Evolutionary conservation across 345 rosid genomes (phyloP), one percentile per base, ranked within the genome.

Genomic region (Punica granatum): DNA sequence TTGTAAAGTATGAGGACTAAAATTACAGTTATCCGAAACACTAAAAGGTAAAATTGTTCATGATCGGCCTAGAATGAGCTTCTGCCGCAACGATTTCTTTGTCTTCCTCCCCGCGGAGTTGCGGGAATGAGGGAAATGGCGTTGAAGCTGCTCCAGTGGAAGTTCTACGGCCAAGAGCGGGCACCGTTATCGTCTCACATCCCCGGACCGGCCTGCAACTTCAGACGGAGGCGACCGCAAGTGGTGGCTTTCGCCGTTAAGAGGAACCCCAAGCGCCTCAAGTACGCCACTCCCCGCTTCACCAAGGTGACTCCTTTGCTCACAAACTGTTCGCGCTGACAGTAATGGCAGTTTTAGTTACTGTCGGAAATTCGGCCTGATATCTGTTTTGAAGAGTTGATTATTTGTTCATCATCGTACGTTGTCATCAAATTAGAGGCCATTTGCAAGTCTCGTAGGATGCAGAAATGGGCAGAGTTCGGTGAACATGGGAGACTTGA

Each of bases 251-350:
- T 90, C 77, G 81, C 92, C 3, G 80, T 79, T 54, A 93, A 88
- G 81, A 82, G 86, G 77, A 90, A 84, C 79, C 98, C 97, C 25
- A 93, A 93, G 81, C 96, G 97, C 64, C 93, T 93, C 76, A 93
- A 90, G 53, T 93, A 93, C 80, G 77, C 88, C 11, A 71, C 90
- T 72, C 92, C 94, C 77, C 92, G 87, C 56, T 86, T 85, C 67
- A 62, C 82, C 35, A 87, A 87, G 94, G 98, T 88, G 68, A 31
- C 51, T 65, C 70, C 39, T 39, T 62, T 21, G 19, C 18, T 30
- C 26, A 25, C 46, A 3, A 1, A 33, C 10, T 13, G 11, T 5
- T 26, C 43, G 3, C 15, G 15, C 46, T 10, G 34, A 1, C 34
- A 19, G 6, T n/a, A 36, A 23, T 54, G 54, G 28, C 67, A 30